phyloP scores from a whole-genome alignment of 768 basidiomycete species.

The Leccinum variicolor region DNA sequence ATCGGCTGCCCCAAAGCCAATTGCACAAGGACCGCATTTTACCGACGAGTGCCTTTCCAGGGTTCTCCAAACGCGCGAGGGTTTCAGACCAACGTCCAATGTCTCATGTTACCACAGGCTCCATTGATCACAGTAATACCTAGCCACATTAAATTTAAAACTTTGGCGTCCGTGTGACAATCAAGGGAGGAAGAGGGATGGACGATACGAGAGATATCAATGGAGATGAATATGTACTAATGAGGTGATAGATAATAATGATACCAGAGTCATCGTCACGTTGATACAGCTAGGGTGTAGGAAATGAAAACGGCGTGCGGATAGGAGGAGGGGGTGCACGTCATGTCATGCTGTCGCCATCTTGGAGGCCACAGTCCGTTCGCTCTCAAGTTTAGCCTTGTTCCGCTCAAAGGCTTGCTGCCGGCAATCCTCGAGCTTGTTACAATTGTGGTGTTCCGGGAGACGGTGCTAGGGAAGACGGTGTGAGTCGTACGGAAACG shows the following conservation, averaged over 20 bases:
- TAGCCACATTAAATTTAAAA: constrained; percentile 7
- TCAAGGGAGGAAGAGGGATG: constrained; percentile 13
- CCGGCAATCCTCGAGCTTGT: constrained; percentile 78
- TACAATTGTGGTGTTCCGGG: constrained; percentile 85
- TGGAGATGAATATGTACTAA: constrained; percentile 13
- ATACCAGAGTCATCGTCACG: constrained; percentile 22
- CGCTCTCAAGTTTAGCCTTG: constrained; percentile 84
- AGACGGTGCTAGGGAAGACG: constrained; percentile 64
- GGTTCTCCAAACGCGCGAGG: background rate
- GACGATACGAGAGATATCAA: constrained; percentile 6
- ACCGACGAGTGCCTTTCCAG: background rate
- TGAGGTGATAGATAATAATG: constrained; percentile 27
- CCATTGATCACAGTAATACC: constrained; percentile 19
- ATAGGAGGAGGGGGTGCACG: constrained; percentile 9
- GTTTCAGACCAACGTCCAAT: background rate
- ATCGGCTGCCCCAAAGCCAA: background rate
- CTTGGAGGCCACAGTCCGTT: constrained; percentile 84
- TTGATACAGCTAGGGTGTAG: constrained; percentile 12
- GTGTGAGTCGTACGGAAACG: constrained; percentile 11
- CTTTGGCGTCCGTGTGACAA: constrained; percentile 5
- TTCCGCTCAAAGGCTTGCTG: constrained; percentile 87
- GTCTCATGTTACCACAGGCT: background rate
- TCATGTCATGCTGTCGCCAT: constrained; percentile 67
- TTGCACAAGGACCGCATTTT: background rate
- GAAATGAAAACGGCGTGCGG: constrained; percentile 2